A percentile compares a stretch with the other conserved stretches of the same genome.
Evolutionary conservation across 495 filamentous ascomycete species (phyloP).

Genomic region (Tuber aestivum): DNA sequence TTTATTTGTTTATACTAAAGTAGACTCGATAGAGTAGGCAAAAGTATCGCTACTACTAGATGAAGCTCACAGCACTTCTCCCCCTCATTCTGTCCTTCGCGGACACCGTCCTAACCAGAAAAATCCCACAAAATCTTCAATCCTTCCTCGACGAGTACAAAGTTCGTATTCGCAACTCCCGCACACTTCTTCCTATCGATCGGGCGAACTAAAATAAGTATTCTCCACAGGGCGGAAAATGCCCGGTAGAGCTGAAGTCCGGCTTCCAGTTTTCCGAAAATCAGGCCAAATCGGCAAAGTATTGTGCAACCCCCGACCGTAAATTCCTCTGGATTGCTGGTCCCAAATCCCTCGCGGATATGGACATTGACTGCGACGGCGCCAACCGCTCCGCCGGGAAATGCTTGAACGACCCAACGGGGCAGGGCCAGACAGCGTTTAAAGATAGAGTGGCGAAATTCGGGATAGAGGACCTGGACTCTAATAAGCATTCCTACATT

Average conservation of each 20-base stretch:
- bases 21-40: background rate
- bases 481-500: constrained; percentile 59
- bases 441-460: constrained; percentile 46
- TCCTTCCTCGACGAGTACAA: constrained; percentile 30
- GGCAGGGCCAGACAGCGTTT: constrained; percentile 55
- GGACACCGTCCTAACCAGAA: background rate
- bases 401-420: constrained; percentile 50
- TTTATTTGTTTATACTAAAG: background rate
- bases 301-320: constrained; percentile 11
- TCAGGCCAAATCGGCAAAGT: background rate
- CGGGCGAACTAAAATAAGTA: background rate
- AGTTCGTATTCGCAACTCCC: constrained; percentile 4
- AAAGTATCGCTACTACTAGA: background rate
- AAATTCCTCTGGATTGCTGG: constrained; percentile 23
- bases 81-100: background rate
- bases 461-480: constrained; percentile 55
- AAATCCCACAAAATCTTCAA: constrained; percentile 22
- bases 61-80: background rate
- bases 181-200: background rate
- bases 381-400: constrained; percentile 48
- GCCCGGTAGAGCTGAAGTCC: background rate
- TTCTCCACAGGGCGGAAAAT: background rate
- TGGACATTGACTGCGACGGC: constrained; percentile 68
- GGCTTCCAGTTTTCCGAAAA: background rate
- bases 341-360: constrained; percentile 44